Evolutionary conservation across 176 grass and related monocot genomes (phyloP).

Genomic region (Areca catechu): DNA sequence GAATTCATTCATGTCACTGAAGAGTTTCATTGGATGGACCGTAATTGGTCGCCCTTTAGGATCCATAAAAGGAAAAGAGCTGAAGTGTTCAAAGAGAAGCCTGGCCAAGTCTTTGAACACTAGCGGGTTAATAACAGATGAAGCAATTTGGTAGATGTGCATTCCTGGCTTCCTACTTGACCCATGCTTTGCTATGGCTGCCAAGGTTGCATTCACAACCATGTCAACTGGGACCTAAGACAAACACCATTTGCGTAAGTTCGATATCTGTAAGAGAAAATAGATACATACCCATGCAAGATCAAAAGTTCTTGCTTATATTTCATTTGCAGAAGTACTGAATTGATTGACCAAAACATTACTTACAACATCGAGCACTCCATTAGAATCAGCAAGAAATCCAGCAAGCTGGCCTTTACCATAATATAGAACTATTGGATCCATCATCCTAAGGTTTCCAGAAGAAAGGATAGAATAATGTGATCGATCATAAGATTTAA

Average conservation of each 20-base stretch:
- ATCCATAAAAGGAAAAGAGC: slow-evolving; percentile 40
- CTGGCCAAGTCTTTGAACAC: slow-evolving; percentile 55
- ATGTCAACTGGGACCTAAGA: slow-evolving; percentile 83
- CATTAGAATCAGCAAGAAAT: slow-evolving; percentile 64
- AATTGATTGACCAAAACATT: neutral
- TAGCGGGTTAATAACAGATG: slow-evolving; percentile 74
- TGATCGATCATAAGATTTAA: no score
- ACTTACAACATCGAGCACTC: slow-evolving; percentile 82
- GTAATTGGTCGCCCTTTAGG: slow-evolving; percentile 44
- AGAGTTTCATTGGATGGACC: slow-evolving; percentile 55
- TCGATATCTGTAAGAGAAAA: no score
- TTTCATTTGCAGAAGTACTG: neutral
- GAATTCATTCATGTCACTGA: slow-evolving; percentile 68
- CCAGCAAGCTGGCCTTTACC: slow-evolving; percentile 84
- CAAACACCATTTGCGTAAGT: neutral
- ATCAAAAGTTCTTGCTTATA: no score
- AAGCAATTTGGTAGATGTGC: slow-evolving; percentile 86
- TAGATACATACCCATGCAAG: no score
- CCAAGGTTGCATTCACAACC: slow-evolving; percentile 92
- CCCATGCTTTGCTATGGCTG: slow-evolving; percentile 75
- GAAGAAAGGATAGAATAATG: no score
- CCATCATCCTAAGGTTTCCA: slow-evolving; percentile 64
- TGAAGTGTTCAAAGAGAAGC: slow-evolving; percentile 75
- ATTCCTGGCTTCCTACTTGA: slow-evolving; percentile 24
- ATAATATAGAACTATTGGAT: slow-evolving; percentile 82